These are phyloP conservation scores for Ogataea polymorpha DNA, from an alignment of 805 yeast species.

Conservation along the genomic window DNA sequence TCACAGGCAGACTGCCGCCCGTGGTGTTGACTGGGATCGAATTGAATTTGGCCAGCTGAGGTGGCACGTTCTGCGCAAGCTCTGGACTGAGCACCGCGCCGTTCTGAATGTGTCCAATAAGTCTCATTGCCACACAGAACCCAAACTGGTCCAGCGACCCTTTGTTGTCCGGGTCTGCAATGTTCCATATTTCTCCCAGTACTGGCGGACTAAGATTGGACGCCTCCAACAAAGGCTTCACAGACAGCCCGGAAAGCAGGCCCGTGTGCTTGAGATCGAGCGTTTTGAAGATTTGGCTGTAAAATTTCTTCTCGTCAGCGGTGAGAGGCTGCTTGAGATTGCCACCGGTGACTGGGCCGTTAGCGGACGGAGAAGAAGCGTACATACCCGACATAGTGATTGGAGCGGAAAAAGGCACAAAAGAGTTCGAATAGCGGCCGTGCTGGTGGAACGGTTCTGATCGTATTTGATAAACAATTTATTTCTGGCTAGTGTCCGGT, in stretches of 20 bases:
- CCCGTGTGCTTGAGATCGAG: constrained; percentile 80
- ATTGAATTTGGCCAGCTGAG: constrained; percentile 56
- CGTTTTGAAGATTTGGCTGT: constrained; percentile 70
- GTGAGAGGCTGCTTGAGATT: constrained; percentile 42
- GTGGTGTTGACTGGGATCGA: constrained; percentile 33
- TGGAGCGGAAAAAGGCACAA: not conserved
- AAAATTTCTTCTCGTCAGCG: constrained; percentile 72
- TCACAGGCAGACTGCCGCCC: constrained; percentile 31
- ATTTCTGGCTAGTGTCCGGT: constrained; percentile 1
- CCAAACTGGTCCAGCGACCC: constrained; percentile 82
- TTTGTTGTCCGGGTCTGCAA: constrained; percentile 83
- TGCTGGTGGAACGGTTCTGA: not conserved
- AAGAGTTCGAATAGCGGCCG: not conserved
- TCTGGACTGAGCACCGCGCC: constrained; percentile 57
- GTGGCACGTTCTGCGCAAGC: constrained; percentile 53
- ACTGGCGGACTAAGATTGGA: constrained; percentile 76
- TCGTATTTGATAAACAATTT: constrained; percentile 6
- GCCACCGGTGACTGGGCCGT: constrained; percentile 14
- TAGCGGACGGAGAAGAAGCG: too few relatives aligned
- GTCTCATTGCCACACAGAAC: constrained; percentile 81
- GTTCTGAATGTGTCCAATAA: constrained; percentile 81
- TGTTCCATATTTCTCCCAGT: constrained; percentile 90
- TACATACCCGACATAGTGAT: constrained; percentile 16
- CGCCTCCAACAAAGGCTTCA: constrained; percentile 78
- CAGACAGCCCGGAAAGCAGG: constrained; percentile 81